A percentile compares a stretch with the other conserved stretches of the same genome.
These are phyloP conservation scores for Solanum rostratum DNA, from an alignment of 257 asterid species.

Conservation along the genomic window DNA sequence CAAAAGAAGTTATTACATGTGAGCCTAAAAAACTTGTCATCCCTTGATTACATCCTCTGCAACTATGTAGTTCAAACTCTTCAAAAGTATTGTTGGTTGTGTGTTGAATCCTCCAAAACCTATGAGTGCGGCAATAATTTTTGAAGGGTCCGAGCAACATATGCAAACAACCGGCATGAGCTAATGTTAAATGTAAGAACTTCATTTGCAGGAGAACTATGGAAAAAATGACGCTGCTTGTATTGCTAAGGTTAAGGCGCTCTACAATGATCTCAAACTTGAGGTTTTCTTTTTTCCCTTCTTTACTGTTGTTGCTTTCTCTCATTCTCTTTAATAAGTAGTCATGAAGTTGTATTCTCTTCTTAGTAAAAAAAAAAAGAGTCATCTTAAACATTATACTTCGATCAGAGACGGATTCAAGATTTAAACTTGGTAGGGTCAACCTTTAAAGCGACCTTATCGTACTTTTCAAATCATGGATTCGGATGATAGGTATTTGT, in stretches of 20 bases:
- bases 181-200: not conserved
- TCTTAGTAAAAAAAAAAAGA: not conserved
- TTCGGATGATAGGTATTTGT: not conserved
- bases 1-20: conserved; percentile 21
- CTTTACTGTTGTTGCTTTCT: not conserved
- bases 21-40: not conserved
- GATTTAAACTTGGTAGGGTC: not conserved
- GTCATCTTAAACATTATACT: not conserved
- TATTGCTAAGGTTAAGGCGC: conserved; percentile 23
- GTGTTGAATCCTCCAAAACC: not conserved
- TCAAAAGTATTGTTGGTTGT: not conserved
- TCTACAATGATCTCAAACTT: conserved; percentile 24
- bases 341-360: not conserved
- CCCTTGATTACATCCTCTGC: not conserved
- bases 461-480: not conserved
- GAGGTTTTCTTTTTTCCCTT: conserved; percentile 6
- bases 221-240: conserved; percentile 26
- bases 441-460: not conserved
- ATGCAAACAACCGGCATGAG: not conserved
- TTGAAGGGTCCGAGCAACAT: not conserved
- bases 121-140: not conserved
- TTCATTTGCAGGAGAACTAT: conserved; percentile 25
- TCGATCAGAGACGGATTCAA: not conserved
- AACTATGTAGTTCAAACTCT: not conserved
- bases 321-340: not conserved